Percentiles rank a stretch among this genome's conserved stretches.
These are phyloP conservation scores for Trametes sp. DNA, from an alignment of 1,284 basidiomycete species.

Conservation along the genomic window DNA sequence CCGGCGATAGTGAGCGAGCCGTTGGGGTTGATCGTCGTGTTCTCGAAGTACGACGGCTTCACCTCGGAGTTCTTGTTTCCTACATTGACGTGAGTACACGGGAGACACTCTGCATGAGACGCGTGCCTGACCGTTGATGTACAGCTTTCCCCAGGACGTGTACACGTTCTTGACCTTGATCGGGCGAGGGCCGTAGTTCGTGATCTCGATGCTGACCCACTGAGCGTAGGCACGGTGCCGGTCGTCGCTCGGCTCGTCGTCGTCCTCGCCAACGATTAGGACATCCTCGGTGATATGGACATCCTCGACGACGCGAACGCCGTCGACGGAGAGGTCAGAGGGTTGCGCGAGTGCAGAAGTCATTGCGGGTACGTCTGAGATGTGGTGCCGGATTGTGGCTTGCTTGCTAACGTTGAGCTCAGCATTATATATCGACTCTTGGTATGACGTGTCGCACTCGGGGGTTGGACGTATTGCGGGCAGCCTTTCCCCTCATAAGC, in stretches of 20 bases:
- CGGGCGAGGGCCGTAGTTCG: background rate
- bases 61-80: conserved; percentile 1
- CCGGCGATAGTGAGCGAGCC: background rate
- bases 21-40: background rate
- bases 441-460: background rate
- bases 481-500: too few relatives aligned
- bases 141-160: background rate
- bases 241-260: background rate
- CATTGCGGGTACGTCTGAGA: background rate
- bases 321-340: background rate
- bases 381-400: background rate
- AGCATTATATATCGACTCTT: background rate
- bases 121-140: background rate
- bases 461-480: too few relatives aligned
- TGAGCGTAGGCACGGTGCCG: background rate
- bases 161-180: conserved; percentile 5
- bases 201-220: conserved; percentile 10
- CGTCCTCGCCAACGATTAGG: background rate
- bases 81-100: background rate
- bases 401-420: background rate
- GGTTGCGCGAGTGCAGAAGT: background rate
- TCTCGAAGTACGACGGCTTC: background rate
- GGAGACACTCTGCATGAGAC: too few relatives aligned
- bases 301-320: background rate
- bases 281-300: background rate